phyloP scores from a whole-genome alignment of 305 asterid genomes.

The Fraxinus nigra region DNA sequence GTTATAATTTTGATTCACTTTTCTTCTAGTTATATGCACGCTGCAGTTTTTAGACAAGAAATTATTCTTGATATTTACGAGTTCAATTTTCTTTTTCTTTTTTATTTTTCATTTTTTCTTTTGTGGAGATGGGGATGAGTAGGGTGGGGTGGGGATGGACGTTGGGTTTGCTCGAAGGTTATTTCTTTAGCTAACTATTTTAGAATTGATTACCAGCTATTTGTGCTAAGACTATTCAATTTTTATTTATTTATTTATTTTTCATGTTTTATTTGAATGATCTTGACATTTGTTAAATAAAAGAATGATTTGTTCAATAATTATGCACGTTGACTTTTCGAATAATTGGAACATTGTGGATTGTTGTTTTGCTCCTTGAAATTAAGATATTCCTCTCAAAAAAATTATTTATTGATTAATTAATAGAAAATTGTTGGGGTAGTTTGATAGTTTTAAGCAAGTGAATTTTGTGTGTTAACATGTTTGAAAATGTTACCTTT shows the following conservation, averaged over 20 bases:
- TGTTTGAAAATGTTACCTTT: not conserved
- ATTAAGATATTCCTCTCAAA: not conserved
- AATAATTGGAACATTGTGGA: not conserved
- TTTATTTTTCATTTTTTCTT: not conserved
- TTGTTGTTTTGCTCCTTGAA: not conserved
- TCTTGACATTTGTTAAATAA: not conserved
- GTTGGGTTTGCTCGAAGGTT: conserved; percentile 35
- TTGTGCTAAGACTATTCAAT: not conserved
- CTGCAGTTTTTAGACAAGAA: not conserved
- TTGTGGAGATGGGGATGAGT: not conserved
- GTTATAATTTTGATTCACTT: not conserved
- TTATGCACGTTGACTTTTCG: not conserved
- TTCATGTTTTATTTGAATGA: not conserved
- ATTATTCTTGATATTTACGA: not conserved
- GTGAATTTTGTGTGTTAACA: not conserved
- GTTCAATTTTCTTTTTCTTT: not conserved
- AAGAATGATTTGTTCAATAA: not conserved
- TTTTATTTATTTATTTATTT: not conserved
- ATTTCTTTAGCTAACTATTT: conserved; percentile 27
- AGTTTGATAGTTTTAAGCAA: not conserved
- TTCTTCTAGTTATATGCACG: not conserved
- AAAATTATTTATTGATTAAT: not conserved
- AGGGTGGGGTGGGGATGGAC: not conserved
- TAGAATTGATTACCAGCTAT: conserved; percentile 16
- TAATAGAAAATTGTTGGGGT: not conserved